Percentiles rank a stretch among this genome's conserved stretches.
Conservation (phyloP, 768 basidiomycete genomes). For the Pulveroboletus sp. region DNA sequence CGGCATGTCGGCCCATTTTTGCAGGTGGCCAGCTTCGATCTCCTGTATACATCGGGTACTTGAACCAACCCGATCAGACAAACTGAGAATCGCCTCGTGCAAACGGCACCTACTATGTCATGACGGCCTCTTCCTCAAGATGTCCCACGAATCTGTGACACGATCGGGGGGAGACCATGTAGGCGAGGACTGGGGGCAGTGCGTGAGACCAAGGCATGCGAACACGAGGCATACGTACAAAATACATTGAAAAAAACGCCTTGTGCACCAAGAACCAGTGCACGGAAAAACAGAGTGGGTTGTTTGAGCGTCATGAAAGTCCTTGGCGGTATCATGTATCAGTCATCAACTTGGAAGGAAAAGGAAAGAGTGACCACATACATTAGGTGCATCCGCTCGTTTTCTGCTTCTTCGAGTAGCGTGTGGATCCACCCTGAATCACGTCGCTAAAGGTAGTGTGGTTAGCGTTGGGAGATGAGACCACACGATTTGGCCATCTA, state of each 20-base stretch:
- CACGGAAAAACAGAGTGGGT: slow-evolving; percentile 79
- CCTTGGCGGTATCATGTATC: slow-evolving; percentile 40
- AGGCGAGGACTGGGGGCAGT: slow-evolving; percentile 58
- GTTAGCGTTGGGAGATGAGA: slow-evolving; percentile 8
- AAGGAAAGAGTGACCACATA: slow-evolving; percentile 26
- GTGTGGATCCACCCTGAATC: slow-evolving; percentile 87
- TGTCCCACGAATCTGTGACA: slow-evolving; percentile 92
- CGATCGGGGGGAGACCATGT: slow-evolving; percentile 68
- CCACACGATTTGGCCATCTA: slow-evolving; percentile 30
- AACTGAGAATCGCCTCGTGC: slow-evolving; percentile 16
- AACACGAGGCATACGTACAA: slow-evolving; percentile 46
- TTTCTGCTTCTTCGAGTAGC: slow-evolving; percentile 91
- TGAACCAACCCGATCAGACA: slow-evolving; percentile 13
- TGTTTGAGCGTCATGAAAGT: slow-evolving; percentile 93
- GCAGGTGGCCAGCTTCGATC: slow-evolving; percentile 75
- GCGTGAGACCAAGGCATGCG: slow-evolving; percentile 13
- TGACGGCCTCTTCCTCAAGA: slow-evolving; percentile 93
- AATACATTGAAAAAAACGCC: slow-evolving; percentile 90
- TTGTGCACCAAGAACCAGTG: slow-evolving; percentile 84
- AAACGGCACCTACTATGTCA: slow-evolving; percentile 70
- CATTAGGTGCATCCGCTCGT: slow-evolving; percentile 96
- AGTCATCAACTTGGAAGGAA: slow-evolving; percentile 9
- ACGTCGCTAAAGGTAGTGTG: slow-evolving; percentile 36
- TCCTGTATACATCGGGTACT: slow-evolving; percentile 84
- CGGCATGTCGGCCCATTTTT: slow-evolving; percentile 72